Base-by-base conservation (phyloP, 2,329 filamentous ascomycete genomes). In the Xylaria sp. region DNA sequence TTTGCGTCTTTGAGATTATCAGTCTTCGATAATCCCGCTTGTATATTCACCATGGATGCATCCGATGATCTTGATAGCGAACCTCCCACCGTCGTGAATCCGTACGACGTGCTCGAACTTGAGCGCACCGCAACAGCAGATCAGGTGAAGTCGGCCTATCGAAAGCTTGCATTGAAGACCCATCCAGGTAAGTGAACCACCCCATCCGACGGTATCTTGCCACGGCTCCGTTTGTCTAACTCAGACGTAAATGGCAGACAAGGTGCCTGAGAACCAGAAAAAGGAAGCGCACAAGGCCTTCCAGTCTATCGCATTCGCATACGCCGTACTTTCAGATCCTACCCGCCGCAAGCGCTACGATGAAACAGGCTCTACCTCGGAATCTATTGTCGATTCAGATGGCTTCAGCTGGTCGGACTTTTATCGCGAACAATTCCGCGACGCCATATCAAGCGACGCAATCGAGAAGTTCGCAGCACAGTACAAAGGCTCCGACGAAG, bases 351-450 rank as follows among this genome's bases (percentile, higher is more conserved):
- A 90, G 75, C 92, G 93, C 68, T 99, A 97, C 83, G 95, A 99
- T 78, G 86, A 88, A 63, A 98, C 95, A 0, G 96, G 96, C 64
- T 96, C 92, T 65, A 98, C 94, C 0, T 89, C 92, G 12, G 94
- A 98, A 78, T 91, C 90, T 9, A 88, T 97, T 25, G 87, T 91
- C 39, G 91, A 94, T 78, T 87, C 88, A 3, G 90, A 93, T 68
- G 92, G 91, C 63, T 99, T 98, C 83, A 89, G 93, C 84, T 99
- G 96, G 96, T 86, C 88, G 63, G 91, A 92, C 57, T 99, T 94
- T 84, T 99, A 97, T 84, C 89, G 90, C 64, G 90, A 91, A 72
- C 94, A 97, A 76, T 97, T 91, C 80, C 88, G 88, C 59, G 91
- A 94, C 66, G 86, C 93, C 31, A 86, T 99, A 60, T 94, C 89